phyloP scores from a whole-genome alignment of 192 early-diverging fungal genomes.

The Mortierella alpina region DNA sequence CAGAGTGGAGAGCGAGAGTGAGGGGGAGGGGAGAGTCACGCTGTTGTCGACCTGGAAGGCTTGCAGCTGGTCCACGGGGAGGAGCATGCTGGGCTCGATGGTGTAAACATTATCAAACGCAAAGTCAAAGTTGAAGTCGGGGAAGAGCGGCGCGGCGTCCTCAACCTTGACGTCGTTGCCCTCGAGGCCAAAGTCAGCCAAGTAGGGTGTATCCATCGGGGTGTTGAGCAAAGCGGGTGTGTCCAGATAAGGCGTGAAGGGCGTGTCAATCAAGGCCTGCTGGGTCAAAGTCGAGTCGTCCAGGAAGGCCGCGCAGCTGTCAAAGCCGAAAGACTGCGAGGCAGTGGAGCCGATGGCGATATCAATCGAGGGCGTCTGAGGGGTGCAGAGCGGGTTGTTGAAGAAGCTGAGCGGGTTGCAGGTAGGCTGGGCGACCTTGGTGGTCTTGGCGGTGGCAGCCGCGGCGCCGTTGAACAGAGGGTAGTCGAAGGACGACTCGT shows the following conservation, averaged over 20 bases:
- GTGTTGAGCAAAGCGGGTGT: conserved; percentile 30
- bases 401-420: conserved; percentile 8
- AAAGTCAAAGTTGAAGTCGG: conserved; percentile 26
- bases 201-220: conserved; percentile 18
- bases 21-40: conserved; percentile 3
- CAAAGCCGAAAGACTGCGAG: conserved; percentile 22
- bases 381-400: conserved; percentile 43
- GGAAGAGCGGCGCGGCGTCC: conserved; percentile 30
- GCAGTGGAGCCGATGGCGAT: not conserved
- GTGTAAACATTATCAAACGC: conserved; percentile 10
- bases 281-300: conserved; percentile 24
- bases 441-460: conserved; percentile 6
- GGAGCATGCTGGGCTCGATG: conserved; percentile 39
- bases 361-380: conserved; percentile 41
- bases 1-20: conserved; percentile 1
- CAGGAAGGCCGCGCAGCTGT: conserved; percentile 35
- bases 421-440: conserved; percentile 1
- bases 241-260: conserved; percentile 40
- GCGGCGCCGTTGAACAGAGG: conserved; percentile 35
- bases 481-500: conserved; percentile 40
- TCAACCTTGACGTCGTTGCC: not conserved
- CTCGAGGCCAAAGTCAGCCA: conserved; percentile 21
- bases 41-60: not conserved
- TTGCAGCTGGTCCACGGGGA: conserved; percentile 3
- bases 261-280: conserved; percentile 31